These are phyloP conservation scores for Hygrocybe coccinea DNA, from an alignment of 768 basidiomycete genomes.

Conservation along the genomic window DNA sequence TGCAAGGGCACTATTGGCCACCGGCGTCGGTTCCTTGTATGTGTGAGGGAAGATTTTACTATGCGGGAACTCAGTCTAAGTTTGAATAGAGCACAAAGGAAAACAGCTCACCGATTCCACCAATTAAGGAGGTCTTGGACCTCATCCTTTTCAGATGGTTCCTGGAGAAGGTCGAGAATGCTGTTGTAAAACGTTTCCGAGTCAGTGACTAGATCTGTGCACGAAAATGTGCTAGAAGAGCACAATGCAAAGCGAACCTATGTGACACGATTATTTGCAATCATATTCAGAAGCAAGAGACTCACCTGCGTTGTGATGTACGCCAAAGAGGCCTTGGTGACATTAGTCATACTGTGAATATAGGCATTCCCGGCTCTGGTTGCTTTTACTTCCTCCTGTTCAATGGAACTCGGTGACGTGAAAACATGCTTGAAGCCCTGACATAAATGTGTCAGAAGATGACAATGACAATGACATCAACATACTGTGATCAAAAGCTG, in stretches of 20 bases:
- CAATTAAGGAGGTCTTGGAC: not conserved
- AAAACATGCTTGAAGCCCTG: not conserved
- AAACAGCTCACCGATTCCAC: not conserved
- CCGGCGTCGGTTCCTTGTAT: not conserved
- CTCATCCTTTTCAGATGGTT: not conserved
- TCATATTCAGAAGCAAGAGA: not conserved
- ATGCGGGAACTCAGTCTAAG: too few species aligned
- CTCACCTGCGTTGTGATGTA: conserved; percentile 12
- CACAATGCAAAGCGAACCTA: conserved; percentile 1
- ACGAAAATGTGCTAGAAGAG: not conserved
- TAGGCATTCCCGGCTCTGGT: conserved; percentile 15
- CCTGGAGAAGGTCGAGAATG: not conserved
- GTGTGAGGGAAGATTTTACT: not conserved
- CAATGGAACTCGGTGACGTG: not conserved
- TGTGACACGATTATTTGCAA: not conserved
- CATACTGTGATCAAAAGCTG: conserved; percentile 1
- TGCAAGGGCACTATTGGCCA: not conserved
- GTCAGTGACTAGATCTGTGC: conserved; percentile 1
- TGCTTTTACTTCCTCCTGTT: not conserved
- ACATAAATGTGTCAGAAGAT: not conserved
- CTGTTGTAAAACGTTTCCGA: conserved; percentile 2
- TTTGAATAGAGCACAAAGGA: not conserved
- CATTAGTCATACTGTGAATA: conserved; percentile 17
- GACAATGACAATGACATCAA: not conserved
- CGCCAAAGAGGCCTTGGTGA: conserved; percentile 16